Base-by-base conservation (phyloP, 768 basidiomycete genomes). In the Cystofilobasidium bisporidii region DNA sequence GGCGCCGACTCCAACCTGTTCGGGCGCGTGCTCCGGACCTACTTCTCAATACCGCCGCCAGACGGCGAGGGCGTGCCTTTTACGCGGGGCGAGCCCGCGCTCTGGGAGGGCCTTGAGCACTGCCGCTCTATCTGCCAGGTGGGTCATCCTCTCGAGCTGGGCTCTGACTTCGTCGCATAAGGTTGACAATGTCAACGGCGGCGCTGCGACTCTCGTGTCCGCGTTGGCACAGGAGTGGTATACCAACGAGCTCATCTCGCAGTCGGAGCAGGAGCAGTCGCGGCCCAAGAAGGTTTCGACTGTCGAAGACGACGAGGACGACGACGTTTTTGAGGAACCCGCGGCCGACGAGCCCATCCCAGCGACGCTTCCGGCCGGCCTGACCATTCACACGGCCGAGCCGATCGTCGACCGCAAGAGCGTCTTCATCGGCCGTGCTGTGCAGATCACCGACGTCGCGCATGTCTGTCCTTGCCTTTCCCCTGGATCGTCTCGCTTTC, bases 331-430 rank as follows among this genome's bases (percentile, higher is more conserved):
- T n/a, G n/a, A n/a, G n/a, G n/a, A n/a, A n/a, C n/a, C n/a, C n/a
- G n/a, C n/a, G n/a, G n/a, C 6, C 11, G 17, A 18, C 61, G 6
- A 20, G 30, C 24, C 1, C 18, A 22, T 28, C 4, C 43, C 62
- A 15, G 22, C 62, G 4, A 20, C 36, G 17, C 48, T 63, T 3
- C 62, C 60, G 40, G 41, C 11, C 3, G 60, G 60, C 8, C 36
- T 41, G 3, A 41, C 22, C 2, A 82, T 97, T 17, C 78, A 83
- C 66, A 82, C 84, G 53, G 84, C 88, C 0, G 88, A 90, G 65
- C 84, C 93, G 0, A 90, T 97, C 64, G 79, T 82, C 11, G 93
- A 94, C 76, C 81, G 91, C 32, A 93, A 88, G 75, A 90, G 88
- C 70, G 81, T 81, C 0, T 96, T 97, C 72, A 80, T 94, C 11